These are phyloP conservation scores for Pneumocystis murina DNA, from an alignment of 1,139 yeast genomes.

Conservation along the genomic window DNA sequence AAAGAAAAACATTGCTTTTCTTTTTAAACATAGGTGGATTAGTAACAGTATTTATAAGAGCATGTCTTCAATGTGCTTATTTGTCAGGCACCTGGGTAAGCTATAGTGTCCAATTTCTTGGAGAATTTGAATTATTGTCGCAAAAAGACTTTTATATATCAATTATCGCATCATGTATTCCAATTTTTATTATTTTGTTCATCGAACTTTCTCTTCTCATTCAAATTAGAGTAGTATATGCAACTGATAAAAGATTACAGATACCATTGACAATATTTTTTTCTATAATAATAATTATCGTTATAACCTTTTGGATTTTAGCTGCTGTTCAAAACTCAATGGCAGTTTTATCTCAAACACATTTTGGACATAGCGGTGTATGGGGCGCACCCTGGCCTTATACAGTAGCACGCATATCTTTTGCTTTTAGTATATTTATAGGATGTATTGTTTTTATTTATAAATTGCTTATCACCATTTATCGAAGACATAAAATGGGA, in stretches of 20 bases:
- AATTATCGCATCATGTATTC: constrained; percentile 46
- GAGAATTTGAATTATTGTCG: constrained; percentile 25
- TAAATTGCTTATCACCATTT: constrained; percentile 53
- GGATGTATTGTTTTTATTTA: constrained; percentile 43
- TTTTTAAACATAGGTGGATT: constrained; percentile 37
- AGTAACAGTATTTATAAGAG: not conserved
- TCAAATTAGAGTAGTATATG: constrained; percentile 58
- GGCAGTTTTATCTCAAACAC: not conserved
- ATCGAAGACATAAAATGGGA: constrained; percentile 61
- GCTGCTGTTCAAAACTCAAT: constrained; percentile 25
- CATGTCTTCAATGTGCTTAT: not conserved
- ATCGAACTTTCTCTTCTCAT: constrained; percentile 53
- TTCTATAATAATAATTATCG: constrained; percentile 32
- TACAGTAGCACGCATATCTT: constrained; percentile 35
- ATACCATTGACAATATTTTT: constrained; percentile 32
- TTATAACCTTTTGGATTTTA: constrained; percentile 41
- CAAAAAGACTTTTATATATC: constrained; percentile 29
- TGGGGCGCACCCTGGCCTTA: constrained; percentile 18
- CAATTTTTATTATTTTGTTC: constrained; percentile 41
- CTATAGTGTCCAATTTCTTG: constrained; percentile 38
- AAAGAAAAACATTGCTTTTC: constrained; percentile 53
- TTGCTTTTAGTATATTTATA: constrained; percentile 51
- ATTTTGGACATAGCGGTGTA: constrained; percentile 15
- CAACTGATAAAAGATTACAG: constrained; percentile 33
- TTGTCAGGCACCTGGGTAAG: constrained; percentile 28